Base-by-base conservation (phyloP, 2,329 filamentous ascomycete genomes). In the Aspergillus fijiensis region DNA sequence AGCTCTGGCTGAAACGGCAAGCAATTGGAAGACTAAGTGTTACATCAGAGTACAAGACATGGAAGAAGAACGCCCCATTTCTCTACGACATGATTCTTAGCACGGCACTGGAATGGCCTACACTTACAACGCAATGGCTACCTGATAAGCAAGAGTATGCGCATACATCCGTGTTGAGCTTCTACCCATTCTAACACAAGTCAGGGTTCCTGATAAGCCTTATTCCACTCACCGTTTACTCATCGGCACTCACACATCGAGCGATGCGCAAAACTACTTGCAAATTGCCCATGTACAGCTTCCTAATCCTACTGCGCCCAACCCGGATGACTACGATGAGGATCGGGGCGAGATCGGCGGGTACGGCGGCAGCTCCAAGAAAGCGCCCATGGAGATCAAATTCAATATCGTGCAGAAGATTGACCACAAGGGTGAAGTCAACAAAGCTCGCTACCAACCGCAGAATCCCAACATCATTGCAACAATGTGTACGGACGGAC, bases 11-110 rank as follows among this genome's bases (percentile, higher is more conserved):
- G 14, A 6, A 6, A 7, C 1, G 39, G 39, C 39, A 45, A 19
- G 14, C 16, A 19, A 45, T 16, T 1, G 39, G 39, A 16, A 45
- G 16, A 12, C 16, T 16, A 45, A 45, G 39, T 45, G 39, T 19
- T 51, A 50, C 23, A 39, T 47, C 69, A 92, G 95, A 99, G 77
- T 99, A 99, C 85, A 99, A 99, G 78, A 97, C 94, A 67, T 99
- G 95, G 95, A 99, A 99, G 84, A 99, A 99, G 83, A 99, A 99
- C 79, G 92, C 91, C 66, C 93, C 95, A 3, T 98, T 98, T 74
- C 89, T 99, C 69, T 99, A 99, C 77, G 95, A 99, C 76, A 91
- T 97, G 87, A 95, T 99, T 66, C 84, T 98, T 65, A 93, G 92
- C 70, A 96, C 92, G 65, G 96, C 96, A 47, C 82, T 99, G 60